These are phyloP conservation scores for Lenzites betulinus DNA, from an alignment of 768 basidiomycete genomes.

Conservation along the genomic window DNA sequence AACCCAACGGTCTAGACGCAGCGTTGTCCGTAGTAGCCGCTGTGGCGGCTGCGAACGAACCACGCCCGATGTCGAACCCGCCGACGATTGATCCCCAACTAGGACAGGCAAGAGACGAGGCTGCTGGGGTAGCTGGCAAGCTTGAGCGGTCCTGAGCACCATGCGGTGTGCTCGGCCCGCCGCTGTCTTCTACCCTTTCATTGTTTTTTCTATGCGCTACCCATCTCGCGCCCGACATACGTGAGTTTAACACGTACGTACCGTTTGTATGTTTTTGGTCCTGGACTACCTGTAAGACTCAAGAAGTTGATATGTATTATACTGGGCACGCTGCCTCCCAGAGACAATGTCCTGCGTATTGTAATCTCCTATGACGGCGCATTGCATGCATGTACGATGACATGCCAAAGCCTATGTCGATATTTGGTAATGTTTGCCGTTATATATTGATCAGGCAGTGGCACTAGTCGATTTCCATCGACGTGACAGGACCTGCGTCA, in stretches of 20 bases:
- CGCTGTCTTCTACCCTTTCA: neutral
- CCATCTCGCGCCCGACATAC: too few species aligned
- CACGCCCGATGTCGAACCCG: conserved; percentile 8
- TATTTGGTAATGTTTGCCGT: neutral
- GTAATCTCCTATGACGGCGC: neutral
- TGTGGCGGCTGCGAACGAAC: conserved; percentile 5
- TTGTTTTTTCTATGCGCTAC: neutral
- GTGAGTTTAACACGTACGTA: neutral
- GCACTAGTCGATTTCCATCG: neutral
- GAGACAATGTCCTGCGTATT: neutral
- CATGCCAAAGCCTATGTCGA: neutral
- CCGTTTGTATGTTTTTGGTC: neutral
- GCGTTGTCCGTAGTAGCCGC: conserved; percentile 1
- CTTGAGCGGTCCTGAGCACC: conserved; percentile 28
- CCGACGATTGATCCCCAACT: conserved; percentile 35
- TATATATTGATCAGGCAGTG: neutral
- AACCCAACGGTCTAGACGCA: conserved; percentile 10
- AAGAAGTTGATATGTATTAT: conserved; percentile 9
- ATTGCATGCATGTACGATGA: too few species aligned
- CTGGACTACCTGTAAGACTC: conserved; percentile 10
- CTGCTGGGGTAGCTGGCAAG: conserved; percentile 35
- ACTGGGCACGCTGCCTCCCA: neutral
- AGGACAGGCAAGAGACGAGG: conserved; percentile 38
- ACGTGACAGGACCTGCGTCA: neutral
- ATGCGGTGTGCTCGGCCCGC: neutral